These are phyloP conservation scores for Aurantiochytrium sp. DNA, from an alignment of 108 stramenopile species.

Conservation along the genomic window DNA sequence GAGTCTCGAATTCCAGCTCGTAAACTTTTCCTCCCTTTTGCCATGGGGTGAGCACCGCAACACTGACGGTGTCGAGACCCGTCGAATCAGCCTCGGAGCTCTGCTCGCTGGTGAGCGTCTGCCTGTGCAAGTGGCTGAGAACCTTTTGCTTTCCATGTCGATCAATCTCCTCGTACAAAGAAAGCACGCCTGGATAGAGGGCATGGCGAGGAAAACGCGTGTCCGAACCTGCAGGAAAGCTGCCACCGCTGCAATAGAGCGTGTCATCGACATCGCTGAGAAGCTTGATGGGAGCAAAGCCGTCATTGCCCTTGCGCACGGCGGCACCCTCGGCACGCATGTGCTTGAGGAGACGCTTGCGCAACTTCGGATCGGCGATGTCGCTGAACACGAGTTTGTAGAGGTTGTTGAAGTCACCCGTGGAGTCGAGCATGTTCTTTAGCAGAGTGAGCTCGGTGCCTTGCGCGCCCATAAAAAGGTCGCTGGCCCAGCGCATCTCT, in stretches of 20 bases:
- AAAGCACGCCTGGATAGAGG: constrained; percentile 51
- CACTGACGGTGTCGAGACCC: constrained; percentile 26
- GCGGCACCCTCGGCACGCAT: constrained; percentile 41
- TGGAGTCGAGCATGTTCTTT: constrained; percentile 49
- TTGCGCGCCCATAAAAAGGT: constrained; percentile 33
- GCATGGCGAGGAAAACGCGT: constrained; percentile 18
- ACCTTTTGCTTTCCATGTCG: constrained; percentile 20
- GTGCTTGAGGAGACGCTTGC: constrained; percentile 45
- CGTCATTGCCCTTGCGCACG: background rate
- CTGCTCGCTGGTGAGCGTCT: background rate
- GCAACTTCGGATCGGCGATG: constrained; percentile 21
- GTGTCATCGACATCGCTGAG: constrained; percentile 60
- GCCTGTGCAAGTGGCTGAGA: background rate
- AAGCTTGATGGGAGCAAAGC: constrained; percentile 43
- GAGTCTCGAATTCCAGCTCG: background rate
- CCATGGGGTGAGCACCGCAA: background rate
- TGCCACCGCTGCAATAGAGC: constrained; percentile 32
- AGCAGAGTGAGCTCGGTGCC: constrained; percentile 46
- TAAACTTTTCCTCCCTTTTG: background rate
- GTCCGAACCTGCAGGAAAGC: constrained; percentile 36
- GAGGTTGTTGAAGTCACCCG: constrained; percentile 46
- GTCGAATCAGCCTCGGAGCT: background rate
- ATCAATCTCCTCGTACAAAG: constrained; percentile 50
- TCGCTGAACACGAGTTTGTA: constrained; percentile 52
- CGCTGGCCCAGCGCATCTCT: constrained; percentile 32